Evolutionary conservation across 1,139 yeast species (phyloP), one percentile per base, ranked within the genome.

Genomic region (Citeromyces siamensis): DNA sequence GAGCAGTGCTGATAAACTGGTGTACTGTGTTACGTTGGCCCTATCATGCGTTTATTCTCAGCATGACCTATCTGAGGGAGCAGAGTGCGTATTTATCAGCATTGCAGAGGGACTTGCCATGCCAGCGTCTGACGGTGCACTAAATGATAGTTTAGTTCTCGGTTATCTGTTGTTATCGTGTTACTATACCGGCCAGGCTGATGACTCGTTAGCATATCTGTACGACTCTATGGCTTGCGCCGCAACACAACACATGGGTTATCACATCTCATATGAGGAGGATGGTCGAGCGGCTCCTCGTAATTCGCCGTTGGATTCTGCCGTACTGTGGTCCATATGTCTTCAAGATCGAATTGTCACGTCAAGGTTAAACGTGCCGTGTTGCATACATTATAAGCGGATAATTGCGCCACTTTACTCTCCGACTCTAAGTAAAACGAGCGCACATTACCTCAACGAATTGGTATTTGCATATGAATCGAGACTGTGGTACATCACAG

Each of bases 211-310:
- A 34, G 45, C 58, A 1, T 52, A 53, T 34, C 34, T 52, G 6
- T 46, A 45, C 29, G 41, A 47, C 9, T 46, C 56, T 1, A 47
- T 53, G 44, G 48, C 53, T 1, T 52, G 57, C 27, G 44, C 56
- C 2, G 37, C 51, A 16, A 44, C 54, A 1, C 58, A 53, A 37
- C 58, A 54, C 35, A 46, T 52, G 49, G 58, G 58, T 1, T 39
- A 46, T 12, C 58, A 54, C 34, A 51, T 52, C 16, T 48, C 55
- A 1, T 51, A 52, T 35, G 54, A 48, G 19, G 29, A 40, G 13
- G 42, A 48, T 2, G 42, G 41, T 8, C 36, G 34, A 9, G 46
- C 44, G 36, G 56, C 55, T 2, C 56, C 56, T 13, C 46, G 40
- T 31, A 42, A 44, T 3, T 42, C 55, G 2, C 54, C 54, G 1